Conservation (phyloP, 75 land plant genomes). For the Cryptomeria japonica region DNA sequence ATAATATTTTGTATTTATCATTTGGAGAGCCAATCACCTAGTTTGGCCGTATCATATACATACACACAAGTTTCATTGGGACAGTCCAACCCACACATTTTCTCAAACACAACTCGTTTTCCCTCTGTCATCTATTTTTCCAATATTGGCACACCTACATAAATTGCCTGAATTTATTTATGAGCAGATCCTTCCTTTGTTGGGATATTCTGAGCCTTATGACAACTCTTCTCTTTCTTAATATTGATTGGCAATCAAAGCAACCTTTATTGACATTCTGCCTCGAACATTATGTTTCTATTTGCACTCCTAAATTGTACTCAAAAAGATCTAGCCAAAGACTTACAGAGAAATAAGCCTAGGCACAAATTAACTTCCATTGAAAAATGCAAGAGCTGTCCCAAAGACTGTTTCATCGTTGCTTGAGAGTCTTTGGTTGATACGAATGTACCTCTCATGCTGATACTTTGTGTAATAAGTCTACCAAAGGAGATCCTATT, state of each 20-base stretch:
- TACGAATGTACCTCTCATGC: too few species aligned
- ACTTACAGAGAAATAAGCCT: neutral
- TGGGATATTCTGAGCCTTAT: neutral
- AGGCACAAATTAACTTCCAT: neutral
- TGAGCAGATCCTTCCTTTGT: neutral
- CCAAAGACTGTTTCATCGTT: too few species aligned
- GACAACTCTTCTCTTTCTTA: neutral
- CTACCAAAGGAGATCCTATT: too few species aligned
- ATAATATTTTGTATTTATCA: neutral
- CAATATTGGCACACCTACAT: too few species aligned
- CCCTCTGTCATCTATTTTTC: too few species aligned
- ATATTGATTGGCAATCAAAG: neutral
- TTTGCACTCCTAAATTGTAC: neutral
- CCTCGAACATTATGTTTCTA: neutral
- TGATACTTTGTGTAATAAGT: too few species aligned
- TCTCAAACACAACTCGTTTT: too few species aligned
- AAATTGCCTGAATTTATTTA: too few species aligned
- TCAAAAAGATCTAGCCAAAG: neutral
- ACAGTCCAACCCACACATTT: neutral
- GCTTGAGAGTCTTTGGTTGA: too few species aligned
- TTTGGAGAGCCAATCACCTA: neutral
- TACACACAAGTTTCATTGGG: neutral
- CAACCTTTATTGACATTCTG: neutral
- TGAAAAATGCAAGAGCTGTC: neutral
- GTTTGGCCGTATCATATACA: neutral